Base-by-base conservation (phyloP, 352 stramenopile genomes). In the Plasmopara halstedii region DNA sequence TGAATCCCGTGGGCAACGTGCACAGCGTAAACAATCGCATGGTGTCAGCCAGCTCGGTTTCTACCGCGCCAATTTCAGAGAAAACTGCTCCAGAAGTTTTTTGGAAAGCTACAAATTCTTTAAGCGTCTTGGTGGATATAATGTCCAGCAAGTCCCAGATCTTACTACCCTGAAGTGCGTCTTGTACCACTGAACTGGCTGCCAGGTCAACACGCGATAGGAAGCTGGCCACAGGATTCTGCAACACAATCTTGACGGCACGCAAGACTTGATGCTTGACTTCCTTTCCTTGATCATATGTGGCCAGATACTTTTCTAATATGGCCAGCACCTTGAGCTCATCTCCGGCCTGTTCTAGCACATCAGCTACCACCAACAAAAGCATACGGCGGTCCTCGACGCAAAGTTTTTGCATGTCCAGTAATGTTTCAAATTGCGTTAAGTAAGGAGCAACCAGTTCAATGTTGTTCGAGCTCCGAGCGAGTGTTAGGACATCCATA, bases 11-110 rank as follows among this genome's bases (percentile, higher is more conserved):
- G 21, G 89, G 86, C 50, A 97, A 60, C 51, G 84, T 80, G 55
- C 90, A 96, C 10, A 97, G 72, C 62, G 88, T 96, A 40, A 97
- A 87, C 25, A 97, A 76, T 7, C 86, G 84, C 83, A 97, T 97
- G 43, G 94, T 84, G 45, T 81, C 69, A 15, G 64, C 63, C 44
- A 86, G 73, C 46, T 84, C 68, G 13, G 62, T 66, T 32, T 85
- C 66, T 27, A 73, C 53, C 15, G 94, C 46, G 9, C 41, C 70
- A 53, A 88, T 67, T 21, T 76, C 50, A 33, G 62, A 66, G 43
- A 94, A 80, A 26, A 91, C 73, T 3, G 77, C 61, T 14, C 64
- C 69, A n/a, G 73, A 83, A 9, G 39, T 46, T 58, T 79, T 83
- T 39, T 85, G 53, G 58, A 96, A 95, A 32, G 82, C 70, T 3